These are phyloP conservation scores for Schwanniomyces pseudopolymorphus DNA, from an alignment of 805 yeast species.

Conservation along the genomic window DNA sequence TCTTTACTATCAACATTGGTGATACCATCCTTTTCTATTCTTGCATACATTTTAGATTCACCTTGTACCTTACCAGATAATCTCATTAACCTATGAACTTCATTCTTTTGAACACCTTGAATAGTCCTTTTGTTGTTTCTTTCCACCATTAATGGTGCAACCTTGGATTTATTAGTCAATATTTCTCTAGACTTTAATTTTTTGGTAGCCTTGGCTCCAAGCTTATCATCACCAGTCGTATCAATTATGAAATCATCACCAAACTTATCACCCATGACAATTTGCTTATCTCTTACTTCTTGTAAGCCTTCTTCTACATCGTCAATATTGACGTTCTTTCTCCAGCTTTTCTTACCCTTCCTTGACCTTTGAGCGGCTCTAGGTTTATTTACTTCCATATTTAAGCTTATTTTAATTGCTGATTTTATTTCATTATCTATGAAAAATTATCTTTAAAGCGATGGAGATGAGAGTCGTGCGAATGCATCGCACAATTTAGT, in stretches of 20 bases:
- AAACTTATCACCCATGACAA: constrained; percentile 52
- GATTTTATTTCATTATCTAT: background rate
- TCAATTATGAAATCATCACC: constrained; percentile 63
- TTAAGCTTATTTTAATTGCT: background rate
- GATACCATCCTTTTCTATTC: constrained; percentile 65
- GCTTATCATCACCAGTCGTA: constrained; percentile 30
- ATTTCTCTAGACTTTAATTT: constrained; percentile 66
- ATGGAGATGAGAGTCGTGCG: background rate
- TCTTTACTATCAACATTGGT: constrained; percentile 50
- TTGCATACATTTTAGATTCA: constrained; percentile 49
- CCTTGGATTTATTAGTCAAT: constrained; percentile 68
- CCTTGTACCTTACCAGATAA: constrained; percentile 73
- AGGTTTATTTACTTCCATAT: constrained; percentile 44
- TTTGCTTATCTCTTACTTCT: constrained; percentile 60
- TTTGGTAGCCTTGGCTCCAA: constrained; percentile 48
- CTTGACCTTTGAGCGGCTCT: constrained; percentile 71
- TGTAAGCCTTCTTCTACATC: constrained; percentile 76
- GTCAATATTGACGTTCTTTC: constrained; percentile 84
- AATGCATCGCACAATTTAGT: background rate
- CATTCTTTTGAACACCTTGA: constrained; percentile 65
- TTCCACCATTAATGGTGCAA: constrained; percentile 55
- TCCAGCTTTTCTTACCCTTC: constrained; percentile 91
- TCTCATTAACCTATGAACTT: constrained; percentile 64
- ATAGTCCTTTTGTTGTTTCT: constrained; percentile 41
- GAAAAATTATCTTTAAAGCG: background rate